phyloP scores from a whole-genome alignment of 2,329 filamentous ascomycete genomes.

The Tolypocladium tundrense region DNA sequence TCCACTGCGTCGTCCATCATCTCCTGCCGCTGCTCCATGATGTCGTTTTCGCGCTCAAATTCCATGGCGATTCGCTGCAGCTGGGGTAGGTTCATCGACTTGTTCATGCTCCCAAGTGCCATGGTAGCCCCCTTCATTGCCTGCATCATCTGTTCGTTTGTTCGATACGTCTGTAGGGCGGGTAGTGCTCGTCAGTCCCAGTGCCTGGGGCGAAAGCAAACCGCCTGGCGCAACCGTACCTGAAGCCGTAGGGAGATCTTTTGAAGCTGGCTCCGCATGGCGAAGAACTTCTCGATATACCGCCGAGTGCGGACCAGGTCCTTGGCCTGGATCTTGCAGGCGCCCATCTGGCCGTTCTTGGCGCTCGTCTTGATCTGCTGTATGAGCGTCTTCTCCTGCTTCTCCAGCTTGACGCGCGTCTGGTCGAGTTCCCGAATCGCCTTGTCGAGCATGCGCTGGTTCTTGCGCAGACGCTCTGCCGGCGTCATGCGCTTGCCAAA shows the following conservation, averaged over 20 bases:
- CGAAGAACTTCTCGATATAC: slow-evolving; percentile 97
- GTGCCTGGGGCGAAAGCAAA: no score
- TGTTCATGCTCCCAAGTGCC: slow-evolving; percentile 92
- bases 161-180: slow-evolving; percentile 68
- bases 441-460: slow-evolving; percentile 94
- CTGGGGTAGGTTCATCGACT: slow-evolving; percentile 92
- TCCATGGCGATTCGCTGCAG: slow-evolving; percentile 97
- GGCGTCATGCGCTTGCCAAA: slow-evolving; percentile 99
- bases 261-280: slow-evolving; percentile 94
- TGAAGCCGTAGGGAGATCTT: slow-evolving; percentile 92
- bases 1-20: slow-evolving; percentile 99
- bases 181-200: slow-evolving; percentile 6
- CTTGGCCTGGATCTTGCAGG: slow-evolving; percentile 96
- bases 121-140: slow-evolving; percentile 97
- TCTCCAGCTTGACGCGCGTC: slow-evolving; percentile 90
- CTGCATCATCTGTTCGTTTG: slow-evolving; percentile 99
- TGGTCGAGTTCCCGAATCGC: slow-evolving; percentile 94
- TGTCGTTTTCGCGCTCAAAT: slow-evolving; percentile 96
- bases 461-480: slow-evolving; percentile 80
- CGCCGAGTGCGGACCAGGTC: slow-evolving; percentile 87
- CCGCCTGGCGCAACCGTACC: slow-evolving; percentile 35
- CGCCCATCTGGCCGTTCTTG: slow-evolving; percentile 97
- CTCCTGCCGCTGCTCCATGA: slow-evolving; percentile 97
- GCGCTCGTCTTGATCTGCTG: slow-evolving; percentile 96
- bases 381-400: slow-evolving; percentile 96